Evolutionary conservation across 179 eudicot species (phyloP), one percentile per base, ranked within the genome.

Genomic region (Silene coronaria): DNA sequence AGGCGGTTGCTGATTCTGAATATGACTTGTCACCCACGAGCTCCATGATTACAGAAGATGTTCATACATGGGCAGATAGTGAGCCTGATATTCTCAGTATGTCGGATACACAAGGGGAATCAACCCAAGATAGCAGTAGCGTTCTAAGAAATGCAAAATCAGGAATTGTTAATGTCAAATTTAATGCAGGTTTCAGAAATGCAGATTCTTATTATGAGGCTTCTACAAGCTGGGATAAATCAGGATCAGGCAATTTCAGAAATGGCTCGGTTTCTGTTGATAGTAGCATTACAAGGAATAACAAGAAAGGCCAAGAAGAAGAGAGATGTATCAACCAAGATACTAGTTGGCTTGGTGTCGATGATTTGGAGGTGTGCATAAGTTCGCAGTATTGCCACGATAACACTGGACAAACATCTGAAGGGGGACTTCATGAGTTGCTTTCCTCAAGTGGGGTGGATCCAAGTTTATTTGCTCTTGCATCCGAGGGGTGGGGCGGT

Each of bases 351-450:
- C 67, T 68, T 34, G 84, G 69, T 53, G 19, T 21, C 9, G 74
- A 70, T 28, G 72, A 58, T 67, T 42, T 76, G 74, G 76, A 76
- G n/a, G 76, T 64, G 28, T 72, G 77, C 30, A 30, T 78, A 36
- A 68, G 38, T 3, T 24, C 62, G n/a, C 69, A 76, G 42, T 68
- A 73, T 72, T 71, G 22, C 19, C 51, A 32, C 22, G 80, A 64
- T 11, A 58, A 21, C 53, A 60, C 58, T 23, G 74, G 57, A 24
- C 67, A 58, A 45, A 45, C 34, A 28, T 30, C 34, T 24, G 79
- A 77, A 28, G 83, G 73, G 34, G 83, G 76, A 38, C 77, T 84
- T 46, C 77, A 77, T 38, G 79, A 77, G 76, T 74, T 81, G 21
- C 67, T 84, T 62, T 73, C 77, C 72, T 73, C 83, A 3, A 61